Evolutionary conservation across 768 basidiomycete species (phyloP).

Genomic region (Phaeotremella fagi): DNA sequence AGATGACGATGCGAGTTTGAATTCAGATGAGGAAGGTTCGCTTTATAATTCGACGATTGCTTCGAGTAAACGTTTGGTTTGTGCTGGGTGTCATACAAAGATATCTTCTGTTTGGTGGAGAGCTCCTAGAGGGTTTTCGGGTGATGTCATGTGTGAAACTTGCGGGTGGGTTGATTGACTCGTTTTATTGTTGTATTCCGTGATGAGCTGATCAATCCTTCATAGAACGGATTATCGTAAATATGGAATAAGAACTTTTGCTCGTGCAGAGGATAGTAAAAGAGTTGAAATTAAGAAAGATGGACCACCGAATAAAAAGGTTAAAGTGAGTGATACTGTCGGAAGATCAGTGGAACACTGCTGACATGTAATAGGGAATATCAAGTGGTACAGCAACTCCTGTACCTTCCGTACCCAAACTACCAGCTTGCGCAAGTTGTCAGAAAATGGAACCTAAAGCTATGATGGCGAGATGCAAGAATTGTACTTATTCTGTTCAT

Average conservation of each 20-base stretch:
- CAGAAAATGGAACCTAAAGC: slow-evolving; percentile 67
- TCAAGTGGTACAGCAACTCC: slow-evolving; percentile 61
- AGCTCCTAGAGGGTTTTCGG: slow-evolving; percentile 77
- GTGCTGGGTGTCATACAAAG: slow-evolving; percentile 78
- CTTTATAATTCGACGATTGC: slow-evolving; percentile 58
- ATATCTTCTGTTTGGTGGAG: slow-evolving; percentile 84
- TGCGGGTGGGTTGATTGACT: slow-evolving; percentile 56
- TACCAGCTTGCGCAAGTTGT: slow-evolving; percentile 64
- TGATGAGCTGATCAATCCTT: neutral
- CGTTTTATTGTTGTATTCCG: neutral
- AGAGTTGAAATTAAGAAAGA: slow-evolving; percentile 58
- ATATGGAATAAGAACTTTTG: slow-evolving; percentile 68
- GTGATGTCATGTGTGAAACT: slow-evolving; percentile 71
- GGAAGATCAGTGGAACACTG: neutral
- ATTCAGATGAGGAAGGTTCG: slow-evolving; percentile 71
- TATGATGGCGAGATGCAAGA: slow-evolving; percentile 74
- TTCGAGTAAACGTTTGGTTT: slow-evolving; percentile 54
- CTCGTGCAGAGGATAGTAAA: slow-evolving; percentile 48
- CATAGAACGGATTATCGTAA: slow-evolving; percentile 74
- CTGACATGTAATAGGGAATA: slow-evolving; percentile 13
- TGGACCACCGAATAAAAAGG: slow-evolving; percentile 58
- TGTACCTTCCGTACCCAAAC: slow-evolving; percentile 43
- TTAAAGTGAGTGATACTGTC: slow-evolving; percentile 53
- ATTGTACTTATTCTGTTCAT: slow-evolving; percentile 74
- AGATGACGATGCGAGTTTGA: slow-evolving; percentile 2